phyloP scores from a whole-genome alignment of 1,139 yeast species.

The Lodderomyces jiufengensis region DNA sequence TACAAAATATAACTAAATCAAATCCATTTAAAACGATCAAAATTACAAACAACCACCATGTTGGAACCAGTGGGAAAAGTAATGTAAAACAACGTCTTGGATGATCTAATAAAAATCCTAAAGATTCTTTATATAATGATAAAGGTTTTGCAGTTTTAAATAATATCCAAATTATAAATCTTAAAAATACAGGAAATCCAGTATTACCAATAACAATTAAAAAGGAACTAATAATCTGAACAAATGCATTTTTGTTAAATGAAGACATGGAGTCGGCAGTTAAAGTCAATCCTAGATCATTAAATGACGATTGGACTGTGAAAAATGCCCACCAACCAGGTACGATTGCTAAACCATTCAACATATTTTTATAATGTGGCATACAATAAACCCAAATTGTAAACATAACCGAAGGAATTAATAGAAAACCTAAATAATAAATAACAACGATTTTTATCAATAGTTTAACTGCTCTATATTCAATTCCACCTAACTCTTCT shows the following conservation, averaged over 20 bases:
- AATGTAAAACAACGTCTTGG: constrained; percentile 96
- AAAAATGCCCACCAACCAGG: constrained; percentile 94
- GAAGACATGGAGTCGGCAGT: constrained; percentile 75
- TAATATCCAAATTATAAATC: constrained; percentile 78
- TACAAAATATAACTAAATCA: constrained; percentile 75
- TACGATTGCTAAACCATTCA: constrained; percentile 54
- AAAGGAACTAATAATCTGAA: constrained; percentile 58
- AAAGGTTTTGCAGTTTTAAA: constrained; percentile 65
- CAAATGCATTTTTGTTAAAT: constrained; percentile 61
- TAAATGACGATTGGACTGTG: constrained; percentile 72
- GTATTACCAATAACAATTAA: constrained; percentile 89
- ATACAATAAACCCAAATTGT: constrained; percentile 63
- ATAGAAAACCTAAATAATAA: constrained; percentile 75
- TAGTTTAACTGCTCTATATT: constrained; percentile 82
- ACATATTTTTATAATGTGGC: constrained; percentile 36
- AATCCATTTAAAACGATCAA: constrained; percentile 67
- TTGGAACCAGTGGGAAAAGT: constrained; percentile 85
- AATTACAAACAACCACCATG: constrained; percentile 89
- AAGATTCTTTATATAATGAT: constrained; percentile 66
- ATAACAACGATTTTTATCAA: constrained; percentile 60
- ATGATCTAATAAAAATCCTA: constrained; percentile 86
- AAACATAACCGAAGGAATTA: constrained; percentile 54
- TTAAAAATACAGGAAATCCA: constrained; percentile 79
- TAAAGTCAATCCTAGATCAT: constrained; percentile 78
- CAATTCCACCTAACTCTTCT: constrained; percentile 96